Conservation (phyloP, 2,329 filamentous ascomycete species). For the Davidsoniella virescens region DNA sequence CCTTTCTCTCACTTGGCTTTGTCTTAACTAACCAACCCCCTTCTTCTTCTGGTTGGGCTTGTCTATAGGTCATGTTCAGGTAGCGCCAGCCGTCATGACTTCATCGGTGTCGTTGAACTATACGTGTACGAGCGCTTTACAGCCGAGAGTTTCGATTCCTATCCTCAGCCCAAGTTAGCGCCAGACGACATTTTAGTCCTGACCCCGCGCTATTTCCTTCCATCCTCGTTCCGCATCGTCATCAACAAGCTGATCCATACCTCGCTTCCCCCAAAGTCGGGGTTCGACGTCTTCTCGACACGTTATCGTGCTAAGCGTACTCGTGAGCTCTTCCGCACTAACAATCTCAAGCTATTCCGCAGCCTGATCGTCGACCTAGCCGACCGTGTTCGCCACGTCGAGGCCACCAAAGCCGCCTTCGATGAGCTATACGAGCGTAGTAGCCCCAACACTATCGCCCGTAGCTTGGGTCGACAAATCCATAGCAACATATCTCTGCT, state of each 20-base stretch:
- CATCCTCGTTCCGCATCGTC: constrained; percentile 6
- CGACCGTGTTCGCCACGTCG: not conserved
- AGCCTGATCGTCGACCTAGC: constrained; percentile 2
- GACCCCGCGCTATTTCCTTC: not conserved
- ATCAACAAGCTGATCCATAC: constrained; percentile 5
- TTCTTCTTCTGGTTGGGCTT: not conserved
- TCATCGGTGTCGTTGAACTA: constrained; percentile 1
- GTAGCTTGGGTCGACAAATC: not conserved
- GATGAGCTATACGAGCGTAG: constrained; percentile 6
- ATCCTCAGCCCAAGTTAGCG: not conserved
- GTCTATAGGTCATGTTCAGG: constrained; percentile 5
- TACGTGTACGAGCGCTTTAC: constrained; percentile 1
- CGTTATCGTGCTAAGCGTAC: not conserved
- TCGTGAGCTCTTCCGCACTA: constrained; percentile 6
- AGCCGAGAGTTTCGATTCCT: not conserved
- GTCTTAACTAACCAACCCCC: too few species aligned
- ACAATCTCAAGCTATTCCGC: not conserved
- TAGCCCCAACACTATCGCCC: not conserved
- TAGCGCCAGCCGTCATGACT: not conserved
- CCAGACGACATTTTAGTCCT: constrained; percentile 2
- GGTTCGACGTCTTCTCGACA: constrained; percentile 1
- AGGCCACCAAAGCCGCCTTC: constrained; percentile 2
- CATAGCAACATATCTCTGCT: not conserved
- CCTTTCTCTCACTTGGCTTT: too few species aligned
- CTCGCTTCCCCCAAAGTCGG: constrained; percentile 1